Base-by-base conservation (phyloP, 1,139 yeast species). In the Debaryomyces coudertii region DNA sequence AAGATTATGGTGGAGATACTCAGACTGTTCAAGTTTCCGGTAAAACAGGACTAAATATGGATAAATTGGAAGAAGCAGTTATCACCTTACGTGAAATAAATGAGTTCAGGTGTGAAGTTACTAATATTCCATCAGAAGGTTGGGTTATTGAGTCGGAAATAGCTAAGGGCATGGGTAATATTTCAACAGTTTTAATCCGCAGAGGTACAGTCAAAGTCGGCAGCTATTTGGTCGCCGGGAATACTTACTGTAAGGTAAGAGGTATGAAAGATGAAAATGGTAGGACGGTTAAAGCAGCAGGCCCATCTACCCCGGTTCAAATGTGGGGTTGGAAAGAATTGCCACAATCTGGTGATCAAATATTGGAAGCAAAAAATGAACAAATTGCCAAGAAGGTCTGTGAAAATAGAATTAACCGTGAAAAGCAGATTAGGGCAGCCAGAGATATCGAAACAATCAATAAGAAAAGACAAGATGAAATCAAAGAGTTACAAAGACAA, bases 1-100 rank as follows among this genome's bases (percentile, higher is more conserved):
- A 93, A 61, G 93, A 87, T 50, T 88, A 85, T 60, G 99, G 99
- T 47, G 99, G 99, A 43, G 98, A 93, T 25, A 86, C 93, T 1
- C 98, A 92, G 62, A 86, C 90, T 0, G 90, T 93, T 2, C 80
- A 82, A 47, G 93, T 95, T 1, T 87, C 96, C 22, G 99, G 96
- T 0, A 81, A 87, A 50, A 87, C 97, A 1, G 85, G 85, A 0
- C 68, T 83, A 48, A 90, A 90, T 53, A 90, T 93, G 87, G 95
- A 87, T 53, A 84, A 87, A 47, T 71, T 93, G 30, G 97, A 92
- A 61, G 97, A 92, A 63, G 90, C 96, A 1, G 85, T 93, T 43
- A 79, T 90, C 11, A 82, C 97, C 0, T 75, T 90, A 46, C 84
- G 96, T 47, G 99, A 93, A 53, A 70, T 92, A 55, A 76, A 82